Base-by-base conservation (phyloP, 352 stramenopile genomes). In the Globisporangium echinulatum region DNA sequence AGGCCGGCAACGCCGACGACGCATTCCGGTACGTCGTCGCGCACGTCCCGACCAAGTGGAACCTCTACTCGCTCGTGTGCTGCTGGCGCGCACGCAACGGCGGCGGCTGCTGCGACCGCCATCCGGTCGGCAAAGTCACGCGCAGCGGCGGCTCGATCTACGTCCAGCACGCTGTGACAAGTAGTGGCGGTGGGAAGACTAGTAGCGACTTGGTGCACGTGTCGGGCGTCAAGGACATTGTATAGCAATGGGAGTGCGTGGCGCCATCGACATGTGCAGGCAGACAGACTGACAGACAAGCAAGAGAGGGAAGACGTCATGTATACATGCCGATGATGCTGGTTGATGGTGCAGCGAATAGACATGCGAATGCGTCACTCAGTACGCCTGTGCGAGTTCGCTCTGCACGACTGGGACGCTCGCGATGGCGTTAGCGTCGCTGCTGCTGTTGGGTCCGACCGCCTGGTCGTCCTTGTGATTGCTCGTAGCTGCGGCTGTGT, bases 31-130 rank as follows among this genome's bases (percentile, higher is more conserved):
- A 89, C 61, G 79, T 87, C 42, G 84, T 92, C 36, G 72, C 79
- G 17, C 81, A 94, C 66, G 79, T 94, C 40, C 85, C 85, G 46
- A 94, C 85, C 56, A 94, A 94, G 58, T 88, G 65, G 66, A 94
- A 94, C 54, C 71, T 94, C n/a, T 94, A 93, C 69, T 94, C 85
- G 63, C 82, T 81, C 69, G 50, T 81, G 5, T 94, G 79, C 67
- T 94, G 83, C 64, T 88, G 77, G 71, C 69, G 61, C 36, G 82
- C 85, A 38, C 79, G 71, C 51, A 94, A 94, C 57, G 85, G 85
- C 49, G 85, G 81, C 54, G 81, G 82, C 17, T 91, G 75, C 64
- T 89, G 79, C 60, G 83, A 89, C 51, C 74, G 83, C 51, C 77
- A 89, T 48, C 77, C 63, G 36, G 67, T 71, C 60, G 74, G 75